Evolutionary conservation across 2,329 filamentous ascomycete species (phyloP).

Genomic region (Stachybotrys elegans): DNA sequence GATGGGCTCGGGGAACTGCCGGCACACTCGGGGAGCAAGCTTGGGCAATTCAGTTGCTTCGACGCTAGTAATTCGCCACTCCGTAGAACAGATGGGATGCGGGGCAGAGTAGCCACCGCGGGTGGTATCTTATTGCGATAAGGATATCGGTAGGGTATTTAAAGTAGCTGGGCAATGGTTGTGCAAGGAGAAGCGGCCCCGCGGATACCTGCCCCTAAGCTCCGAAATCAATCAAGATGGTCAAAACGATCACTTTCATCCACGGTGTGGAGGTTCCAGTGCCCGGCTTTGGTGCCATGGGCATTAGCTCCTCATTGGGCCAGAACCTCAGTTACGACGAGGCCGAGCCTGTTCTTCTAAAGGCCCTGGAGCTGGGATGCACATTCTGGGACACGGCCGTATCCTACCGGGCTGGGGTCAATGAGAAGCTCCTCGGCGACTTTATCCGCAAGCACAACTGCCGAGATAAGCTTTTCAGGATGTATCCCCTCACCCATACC

Average conservation of each 20-base stretch:
- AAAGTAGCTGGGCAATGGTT: no score
- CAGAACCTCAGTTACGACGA: conserved; percentile 35
- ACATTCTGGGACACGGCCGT: conserved; percentile 37
- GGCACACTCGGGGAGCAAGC: no score
- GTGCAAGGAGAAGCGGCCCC: no score
- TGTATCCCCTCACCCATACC: conserved; percentile 9
- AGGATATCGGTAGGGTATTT: no score
- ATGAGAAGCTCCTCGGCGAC: conserved; percentile 44
- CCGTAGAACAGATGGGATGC: no score
- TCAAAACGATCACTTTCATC: conserved; percentile 41
- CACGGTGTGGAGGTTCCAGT: conserved; percentile 48
- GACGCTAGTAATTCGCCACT: no score
- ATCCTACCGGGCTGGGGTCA: conserved; percentile 39
- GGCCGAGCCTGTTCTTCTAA: conserved; percentile 43
- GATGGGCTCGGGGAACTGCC: no score
- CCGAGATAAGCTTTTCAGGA: conserved; percentile 43
- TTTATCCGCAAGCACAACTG: conserved; percentile 46
- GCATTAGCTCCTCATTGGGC: conserved; percentile 37
- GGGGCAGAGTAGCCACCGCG: no score
- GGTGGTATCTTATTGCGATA: no score
- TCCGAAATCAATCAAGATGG: no score
- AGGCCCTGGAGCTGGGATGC: conserved; percentile 41
- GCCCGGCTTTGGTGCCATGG: conserved; percentile 47
- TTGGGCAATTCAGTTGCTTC: no score
- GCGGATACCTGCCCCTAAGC: no score